Evolutionary conservation across 1,284 basidiomycete genomes (phyloP).

Genomic region (Fistulinella cinereoalba): DNA sequence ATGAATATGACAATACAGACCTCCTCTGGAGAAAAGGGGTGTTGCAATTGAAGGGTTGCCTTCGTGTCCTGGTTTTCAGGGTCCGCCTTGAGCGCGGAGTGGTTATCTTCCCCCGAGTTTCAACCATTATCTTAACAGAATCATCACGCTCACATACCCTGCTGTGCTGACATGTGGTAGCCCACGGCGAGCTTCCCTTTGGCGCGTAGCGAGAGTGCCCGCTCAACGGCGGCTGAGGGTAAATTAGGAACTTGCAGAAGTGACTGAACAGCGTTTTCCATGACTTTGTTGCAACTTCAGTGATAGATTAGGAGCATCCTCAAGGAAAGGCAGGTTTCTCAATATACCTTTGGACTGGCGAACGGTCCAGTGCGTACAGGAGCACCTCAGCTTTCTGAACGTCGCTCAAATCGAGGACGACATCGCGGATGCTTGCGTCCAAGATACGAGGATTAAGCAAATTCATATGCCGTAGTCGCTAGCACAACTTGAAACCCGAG

Average conservation of each 20-base stretch:
- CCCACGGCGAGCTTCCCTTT: no score
- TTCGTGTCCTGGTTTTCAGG: conserved; percentile 68
- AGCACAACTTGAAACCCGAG: no score
- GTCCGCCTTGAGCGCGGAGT: no score
- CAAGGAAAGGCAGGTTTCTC: conserved; percentile 35
- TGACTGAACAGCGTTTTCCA: conserved; percentile 72
- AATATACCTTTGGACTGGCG: conserved; percentile 58
- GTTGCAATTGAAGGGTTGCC: conserved; percentile 47
- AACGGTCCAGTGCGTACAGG: conserved; percentile 56
- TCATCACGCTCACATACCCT: conserved; percentile 44
- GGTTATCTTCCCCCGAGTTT: conserved; percentile 47
- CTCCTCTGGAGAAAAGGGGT: conserved; percentile 31
- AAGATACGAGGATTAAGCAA: no score
- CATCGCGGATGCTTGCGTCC: conserved; percentile 67
- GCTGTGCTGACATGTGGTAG: conserved; percentile 62
- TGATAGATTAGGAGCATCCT: no score
- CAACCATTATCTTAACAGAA: not conserved
- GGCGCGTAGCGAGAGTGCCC: no score
- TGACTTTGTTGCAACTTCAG: no score
- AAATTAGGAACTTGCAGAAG: conserved; percentile 57
- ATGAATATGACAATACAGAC: conserved; percentile 14
- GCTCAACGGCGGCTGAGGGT: conserved; percentile 49
- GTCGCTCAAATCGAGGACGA: conserved; percentile 52
- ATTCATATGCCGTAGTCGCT: no score
- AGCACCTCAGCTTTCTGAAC: conserved; percentile 66